Evolutionary conservation across 371 early-diverging fungal species (phyloP).

Genomic region (Mucor mucedo): DNA sequence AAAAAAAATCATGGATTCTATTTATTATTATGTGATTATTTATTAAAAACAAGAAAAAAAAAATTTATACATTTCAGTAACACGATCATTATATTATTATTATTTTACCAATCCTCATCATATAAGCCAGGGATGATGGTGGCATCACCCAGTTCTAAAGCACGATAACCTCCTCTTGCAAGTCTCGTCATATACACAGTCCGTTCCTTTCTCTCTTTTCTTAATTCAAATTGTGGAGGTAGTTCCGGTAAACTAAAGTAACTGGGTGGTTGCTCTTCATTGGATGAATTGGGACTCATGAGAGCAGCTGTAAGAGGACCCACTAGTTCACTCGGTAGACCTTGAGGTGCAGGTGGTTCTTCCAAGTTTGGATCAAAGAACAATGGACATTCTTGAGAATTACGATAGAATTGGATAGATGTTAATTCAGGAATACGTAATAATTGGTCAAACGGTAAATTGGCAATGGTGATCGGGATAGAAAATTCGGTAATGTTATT

Average conservation of each 20-base stretch:
- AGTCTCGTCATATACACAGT: conserved; percentile 30
- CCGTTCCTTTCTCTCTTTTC: conserved; percentile 38
- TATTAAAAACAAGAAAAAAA: too few species aligned
- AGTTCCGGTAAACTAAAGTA: conserved; percentile 40
- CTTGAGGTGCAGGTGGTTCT: conserved; percentile 35
- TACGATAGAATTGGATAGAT: conserved; percentile 29
- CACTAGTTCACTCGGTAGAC: conserved; percentile 30
- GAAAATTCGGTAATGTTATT: conserved; percentile 33
- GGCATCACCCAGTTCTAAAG: conserved; percentile 32
- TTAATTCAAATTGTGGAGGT: conserved; percentile 37
- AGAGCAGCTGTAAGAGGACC: conserved; percentile 32
- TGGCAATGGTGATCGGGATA: conserved; percentile 43
- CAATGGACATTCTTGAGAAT: conserved; percentile 31
- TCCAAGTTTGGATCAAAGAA: conserved; percentile 42
- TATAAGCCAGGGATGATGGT: conserved; percentile 34
- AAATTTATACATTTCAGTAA: not conserved
- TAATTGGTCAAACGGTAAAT: conserved; percentile 41
- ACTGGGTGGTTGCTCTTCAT: conserved; percentile 36
- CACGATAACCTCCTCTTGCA: conserved; percentile 23
- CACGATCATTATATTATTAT: not conserved
- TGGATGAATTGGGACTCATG: conserved; percentile 18
- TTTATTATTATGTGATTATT: too few species aligned
- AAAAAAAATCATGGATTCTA: not conserved
- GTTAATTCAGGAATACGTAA: conserved; percentile 40
- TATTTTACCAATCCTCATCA: conserved; percentile 42